These are phyloP conservation scores for Periconia digitata DNA, from an alignment of 2,329 filamentous ascomycete genomes.

Conservation along the genomic window DNA sequence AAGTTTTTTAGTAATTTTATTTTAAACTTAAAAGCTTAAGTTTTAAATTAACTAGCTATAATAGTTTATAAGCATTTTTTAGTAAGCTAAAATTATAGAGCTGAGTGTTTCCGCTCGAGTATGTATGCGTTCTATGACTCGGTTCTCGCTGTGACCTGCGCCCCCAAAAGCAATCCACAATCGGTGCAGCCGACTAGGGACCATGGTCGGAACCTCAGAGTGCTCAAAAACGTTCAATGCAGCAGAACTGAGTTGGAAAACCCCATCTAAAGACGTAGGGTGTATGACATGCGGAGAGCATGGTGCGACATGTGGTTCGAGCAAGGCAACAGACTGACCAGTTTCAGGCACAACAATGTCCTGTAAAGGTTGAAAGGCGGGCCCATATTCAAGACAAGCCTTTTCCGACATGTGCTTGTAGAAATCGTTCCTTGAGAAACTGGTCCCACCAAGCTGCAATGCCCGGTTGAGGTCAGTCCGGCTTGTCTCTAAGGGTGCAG, in stretches of 20 bases:
- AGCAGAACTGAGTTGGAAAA: background rate
- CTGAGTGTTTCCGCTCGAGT: no score
- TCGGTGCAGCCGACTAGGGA: background rate
- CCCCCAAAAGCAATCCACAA: background rate
- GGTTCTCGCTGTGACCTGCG: no score
- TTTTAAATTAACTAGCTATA: no score
- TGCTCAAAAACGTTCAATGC: background rate
- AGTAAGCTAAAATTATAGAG: no score
- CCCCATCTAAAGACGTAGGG: background rate
- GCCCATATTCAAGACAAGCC: background rate
- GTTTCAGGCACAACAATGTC: background rate
- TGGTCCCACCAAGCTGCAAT: background rate
- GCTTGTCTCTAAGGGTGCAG: background rate
- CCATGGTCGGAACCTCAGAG: background rate
- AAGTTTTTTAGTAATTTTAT: no score
- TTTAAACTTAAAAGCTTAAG: no score
- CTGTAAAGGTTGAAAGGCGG: background rate
- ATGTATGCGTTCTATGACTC: no score
- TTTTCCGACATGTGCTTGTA: background rate
- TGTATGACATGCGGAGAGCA: background rate
- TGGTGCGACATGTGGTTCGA: background rate
- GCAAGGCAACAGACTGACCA: background rate
- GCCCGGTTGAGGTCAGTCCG: background rate
- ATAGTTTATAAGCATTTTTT: no score
- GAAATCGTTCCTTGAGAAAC: background rate